Percentiles rank a stretch among this genome's conserved stretches.
Evolutionary conservation across 345 rosid species (phyloP).

Genomic region (Populus deltoides): DNA sequence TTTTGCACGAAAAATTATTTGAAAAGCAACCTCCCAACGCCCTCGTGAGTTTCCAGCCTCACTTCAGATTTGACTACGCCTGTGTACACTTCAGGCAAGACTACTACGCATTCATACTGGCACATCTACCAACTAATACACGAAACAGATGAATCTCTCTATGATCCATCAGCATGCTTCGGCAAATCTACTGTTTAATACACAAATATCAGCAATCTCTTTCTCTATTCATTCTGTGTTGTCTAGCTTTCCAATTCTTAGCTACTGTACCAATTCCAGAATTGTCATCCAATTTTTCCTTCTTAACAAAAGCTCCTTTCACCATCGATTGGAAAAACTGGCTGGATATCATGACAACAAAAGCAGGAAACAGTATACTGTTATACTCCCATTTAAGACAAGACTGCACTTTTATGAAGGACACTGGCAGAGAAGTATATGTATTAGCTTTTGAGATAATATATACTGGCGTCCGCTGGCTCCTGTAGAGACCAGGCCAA

Average conservation of each 20-base stretch:
- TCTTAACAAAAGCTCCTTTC: background rate
- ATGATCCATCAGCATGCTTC: background rate
- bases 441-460: background rate
- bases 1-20: too few species aligned
- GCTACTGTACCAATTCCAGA: background rate
- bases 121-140: background rate
- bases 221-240: background rate
- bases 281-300: background rate
- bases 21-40: too few species aligned
- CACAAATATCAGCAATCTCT: background rate
- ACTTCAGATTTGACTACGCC: background rate
- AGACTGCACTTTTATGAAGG: too few species aligned
- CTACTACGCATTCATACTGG: too few species aligned
- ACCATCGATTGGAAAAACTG: too few species aligned
- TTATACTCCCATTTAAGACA: too few species aligned
- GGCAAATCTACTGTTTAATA: background rate
- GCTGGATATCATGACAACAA: too few species aligned
- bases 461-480: background rate
- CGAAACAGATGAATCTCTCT: background rate
- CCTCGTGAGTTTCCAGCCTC: background rate
- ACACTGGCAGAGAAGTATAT: background rate
- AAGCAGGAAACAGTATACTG: too few species aligned
- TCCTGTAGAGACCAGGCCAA: background rate
- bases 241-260: background rate
- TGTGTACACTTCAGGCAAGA: background rate